A percentile compares a stretch with the other conserved stretches of the same genome.
phyloP scores from a whole-genome alignment of 2,329 filamentous ascomycete species.

The Daldinia eschscholtzii region DNA sequence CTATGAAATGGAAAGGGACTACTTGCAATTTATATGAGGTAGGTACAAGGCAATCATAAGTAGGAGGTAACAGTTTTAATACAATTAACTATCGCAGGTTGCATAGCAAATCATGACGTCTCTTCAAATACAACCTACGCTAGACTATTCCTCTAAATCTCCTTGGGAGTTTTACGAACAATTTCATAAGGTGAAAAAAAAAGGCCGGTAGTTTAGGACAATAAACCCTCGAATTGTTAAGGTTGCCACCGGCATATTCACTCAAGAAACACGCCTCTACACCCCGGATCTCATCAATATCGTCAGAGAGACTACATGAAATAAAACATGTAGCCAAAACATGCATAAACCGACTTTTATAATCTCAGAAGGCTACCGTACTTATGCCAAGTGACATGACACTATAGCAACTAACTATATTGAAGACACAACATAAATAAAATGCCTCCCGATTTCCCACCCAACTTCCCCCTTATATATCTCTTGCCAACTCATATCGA shows the following conservation, averaged over 20 bases:
- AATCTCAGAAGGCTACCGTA: neutral
- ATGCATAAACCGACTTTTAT: neutral
- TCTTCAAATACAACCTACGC: neutral
- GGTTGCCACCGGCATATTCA: neutral
- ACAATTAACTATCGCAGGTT: neutral
- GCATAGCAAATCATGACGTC: constrained; percentile 8
- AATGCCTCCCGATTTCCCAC: constrained; percentile 63
- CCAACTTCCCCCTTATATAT: constrained; percentile 75
- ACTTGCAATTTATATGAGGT: neutral
- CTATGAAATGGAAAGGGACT: neutral
- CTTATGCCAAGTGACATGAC: neutral
- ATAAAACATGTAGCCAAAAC: neutral
- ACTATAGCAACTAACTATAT: neutral
- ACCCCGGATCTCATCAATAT: neutral
- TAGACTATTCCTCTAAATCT: neutral
- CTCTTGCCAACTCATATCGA: constrained; percentile 78
- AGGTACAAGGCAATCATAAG: no score
- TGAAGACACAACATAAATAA: constrained; percentile 15
- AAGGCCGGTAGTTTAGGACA: neutral
- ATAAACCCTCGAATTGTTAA: neutral
- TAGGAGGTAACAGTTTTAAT: neutral
- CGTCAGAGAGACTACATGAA: neutral
- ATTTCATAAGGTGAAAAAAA: neutral
- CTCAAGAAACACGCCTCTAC: neutral
- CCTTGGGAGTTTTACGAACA: neutral